phyloP scores from a whole-genome alignment of 2,329 filamentous ascomycete species.

The Aspergillus ochraceoroseus region DNA sequence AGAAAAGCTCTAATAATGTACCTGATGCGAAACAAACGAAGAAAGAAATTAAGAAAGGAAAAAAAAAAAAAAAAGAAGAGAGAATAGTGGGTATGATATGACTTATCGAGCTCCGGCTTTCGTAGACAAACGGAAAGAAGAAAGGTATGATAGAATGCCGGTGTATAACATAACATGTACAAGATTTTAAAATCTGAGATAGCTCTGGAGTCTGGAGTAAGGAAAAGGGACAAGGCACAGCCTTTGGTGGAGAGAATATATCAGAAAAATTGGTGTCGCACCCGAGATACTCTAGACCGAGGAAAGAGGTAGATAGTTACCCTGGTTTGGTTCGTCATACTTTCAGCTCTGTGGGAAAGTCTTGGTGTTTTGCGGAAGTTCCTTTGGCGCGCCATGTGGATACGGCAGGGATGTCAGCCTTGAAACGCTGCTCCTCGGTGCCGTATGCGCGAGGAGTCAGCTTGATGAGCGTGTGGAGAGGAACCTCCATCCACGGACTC shows the following conservation, averaged over 20 bases:
- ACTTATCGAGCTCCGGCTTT: slow-evolving; percentile 1
- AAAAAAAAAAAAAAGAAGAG: slow-evolving; percentile 1
- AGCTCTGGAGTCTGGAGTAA: not conserved
- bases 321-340: slow-evolving; percentile 1
- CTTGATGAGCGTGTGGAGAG: slow-evolving; percentile 93
- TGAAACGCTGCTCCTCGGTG: slow-evolving; percentile 81
- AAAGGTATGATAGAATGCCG: not conserved
- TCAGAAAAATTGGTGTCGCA: not conserved
- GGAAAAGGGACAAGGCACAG: slow-evolving; percentile 12
- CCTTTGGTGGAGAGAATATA: slow-evolving; percentile 7
- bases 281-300: not conserved
- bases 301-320: not conserved
- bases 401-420: slow-evolving; percentile 89
- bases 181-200: not conserved
- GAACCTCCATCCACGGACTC: slow-evolving; percentile 98
- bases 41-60: no score
- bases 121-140: not conserved
- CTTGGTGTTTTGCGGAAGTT: slow-evolving; percentile 80
- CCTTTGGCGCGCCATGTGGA: slow-evolving; percentile 96
- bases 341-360: slow-evolving; percentile 27
- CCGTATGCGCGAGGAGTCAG: slow-evolving; percentile 90
- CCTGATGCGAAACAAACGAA: no score
- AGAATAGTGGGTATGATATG: not conserved
- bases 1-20: slow-evolving; percentile 9
- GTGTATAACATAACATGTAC: slow-evolving; percentile 1